These are phyloP conservation scores for Artemisia argyi DNA, from an alignment of 129 eudicot genomes.

Conservation along the genomic window DNA sequence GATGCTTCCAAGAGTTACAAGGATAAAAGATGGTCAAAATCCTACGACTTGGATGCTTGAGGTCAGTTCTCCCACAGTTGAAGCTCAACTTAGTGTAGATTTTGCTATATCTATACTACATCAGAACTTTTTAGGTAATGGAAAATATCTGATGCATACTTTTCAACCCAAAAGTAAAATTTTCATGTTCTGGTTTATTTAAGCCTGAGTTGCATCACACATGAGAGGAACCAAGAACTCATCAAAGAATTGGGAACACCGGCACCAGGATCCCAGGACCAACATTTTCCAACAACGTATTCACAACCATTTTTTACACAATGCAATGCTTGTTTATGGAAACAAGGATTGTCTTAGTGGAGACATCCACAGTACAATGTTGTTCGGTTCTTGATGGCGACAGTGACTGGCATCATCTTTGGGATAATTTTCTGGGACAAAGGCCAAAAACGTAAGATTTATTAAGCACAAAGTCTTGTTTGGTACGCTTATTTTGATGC, in stretches of 20 bases:
- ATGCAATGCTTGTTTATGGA: conserved; percentile 60
- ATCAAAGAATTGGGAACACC: conserved; percentile 51
- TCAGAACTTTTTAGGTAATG: conserved; percentile 52
- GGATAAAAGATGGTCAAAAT: conserved; percentile 66
- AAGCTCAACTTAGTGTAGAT: conserved; percentile 58
- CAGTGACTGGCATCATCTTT: conserved; percentile 39
- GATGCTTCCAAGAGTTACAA: conserved; percentile 57
- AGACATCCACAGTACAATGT: conserved; percentile 53
- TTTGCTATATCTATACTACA: conserved; percentile 49
- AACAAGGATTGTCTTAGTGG: conserved; percentile 58
- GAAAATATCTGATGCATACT: background rate
- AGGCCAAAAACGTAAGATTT: conserved; percentile 49
- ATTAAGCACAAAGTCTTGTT: background rate
- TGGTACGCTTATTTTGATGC: background rate
- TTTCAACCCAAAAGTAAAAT: background rate
- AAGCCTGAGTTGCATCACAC: background rate
- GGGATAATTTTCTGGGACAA: conserved; percentile 60
- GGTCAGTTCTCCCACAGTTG: conserved; percentile 50
- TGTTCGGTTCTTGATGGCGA: conserved; percentile 44
- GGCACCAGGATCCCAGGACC: conserved; percentile 42
- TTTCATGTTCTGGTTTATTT: background rate
- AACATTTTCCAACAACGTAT: conserved; percentile 45
- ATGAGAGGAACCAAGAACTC: conserved; percentile 58
- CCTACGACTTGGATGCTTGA: conserved; percentile 96
- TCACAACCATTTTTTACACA: conserved; percentile 48